Evolutionary conservation across 1,139 yeast genomes (phyloP).

Genomic region (Ogataea hybrid): DNA sequence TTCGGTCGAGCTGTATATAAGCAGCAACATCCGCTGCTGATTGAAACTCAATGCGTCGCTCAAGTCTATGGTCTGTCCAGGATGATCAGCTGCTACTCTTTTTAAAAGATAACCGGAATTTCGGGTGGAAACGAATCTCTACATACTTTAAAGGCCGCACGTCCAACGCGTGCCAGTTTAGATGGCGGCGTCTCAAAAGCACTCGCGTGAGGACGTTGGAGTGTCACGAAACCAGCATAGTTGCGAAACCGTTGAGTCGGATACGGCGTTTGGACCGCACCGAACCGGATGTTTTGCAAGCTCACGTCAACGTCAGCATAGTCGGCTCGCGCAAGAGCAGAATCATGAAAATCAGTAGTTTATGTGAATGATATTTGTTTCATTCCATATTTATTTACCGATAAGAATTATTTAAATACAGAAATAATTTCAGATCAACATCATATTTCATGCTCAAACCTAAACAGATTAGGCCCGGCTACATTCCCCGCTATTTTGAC

Average conservation of each 20-base stretch:
- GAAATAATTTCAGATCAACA: neutral
- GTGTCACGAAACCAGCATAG: neutral
- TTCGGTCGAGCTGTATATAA: neutral
- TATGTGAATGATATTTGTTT: neutral
- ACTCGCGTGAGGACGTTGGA: neutral
- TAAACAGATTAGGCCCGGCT: constrained; percentile 2
- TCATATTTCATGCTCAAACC: constrained; percentile 5
- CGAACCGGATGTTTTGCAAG: constrained; percentile 34
- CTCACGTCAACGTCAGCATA: constrained; percentile 37
- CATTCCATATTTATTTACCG: neutral
- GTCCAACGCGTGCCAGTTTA: constrained; percentile 79
- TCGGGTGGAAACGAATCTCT: constrained; percentile 83
- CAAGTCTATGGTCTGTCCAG: constrained; percentile 66
- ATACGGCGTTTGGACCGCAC: constrained; percentile 1
- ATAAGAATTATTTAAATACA: neutral
- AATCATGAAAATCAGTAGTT: constrained; percentile 1
- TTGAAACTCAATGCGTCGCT: neutral
- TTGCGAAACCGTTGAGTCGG: constrained; percentile 4
- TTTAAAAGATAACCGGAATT: constrained; percentile 66
- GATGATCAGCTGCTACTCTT: constrained; percentile 69
- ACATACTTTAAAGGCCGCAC: constrained; percentile 67
- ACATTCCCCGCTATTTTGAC: constrained; percentile 29
- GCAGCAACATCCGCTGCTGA: neutral
- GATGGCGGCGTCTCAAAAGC: constrained; percentile 68
- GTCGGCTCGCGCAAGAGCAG: neutral